phyloP scores from a whole-genome alignment of 2,329 filamentous ascomycete species.

The Aspergillus sp. region DNA sequence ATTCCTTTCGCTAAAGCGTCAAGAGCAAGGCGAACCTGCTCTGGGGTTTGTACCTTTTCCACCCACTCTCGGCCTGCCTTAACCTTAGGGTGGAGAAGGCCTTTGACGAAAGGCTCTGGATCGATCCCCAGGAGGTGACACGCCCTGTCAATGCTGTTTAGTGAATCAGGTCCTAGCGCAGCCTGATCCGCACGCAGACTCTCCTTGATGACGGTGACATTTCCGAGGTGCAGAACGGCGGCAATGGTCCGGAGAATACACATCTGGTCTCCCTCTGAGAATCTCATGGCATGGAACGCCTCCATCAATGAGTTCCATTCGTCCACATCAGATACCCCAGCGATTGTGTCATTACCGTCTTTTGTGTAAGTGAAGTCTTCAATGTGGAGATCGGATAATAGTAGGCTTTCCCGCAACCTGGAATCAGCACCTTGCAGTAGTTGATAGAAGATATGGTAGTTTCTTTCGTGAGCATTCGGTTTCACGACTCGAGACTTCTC shows the following conservation, averaged over 20 bases:
- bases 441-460: slow-evolving; percentile 98
- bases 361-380: slow-evolving; percentile 89
- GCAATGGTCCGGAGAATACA: slow-evolving; percentile 84
- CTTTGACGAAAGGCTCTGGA: slow-evolving; percentile 78
- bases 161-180: slow-evolving; percentile 69
- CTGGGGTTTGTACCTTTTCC: slow-evolving; percentile 94
- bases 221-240: slow-evolving; percentile 88
- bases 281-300: slow-evolving; percentile 91
- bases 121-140: slow-evolving; percentile 82
- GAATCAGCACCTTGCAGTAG: slow-evolving; percentile 77
- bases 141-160: slow-evolving; percentile 69
- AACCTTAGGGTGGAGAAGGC: slow-evolving; percentile 84
- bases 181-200: slow-evolving; percentile 89
- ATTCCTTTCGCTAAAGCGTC: slow-evolving; percentile 95
- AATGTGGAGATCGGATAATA: slow-evolving; percentile 69
- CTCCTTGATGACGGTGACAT: slow-evolving; percentile 84
- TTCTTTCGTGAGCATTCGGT: slow-evolving; percentile 81
- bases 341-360: slow-evolving; percentile 86
- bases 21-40: slow-evolving; percentile 85
- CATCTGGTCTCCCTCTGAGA: slow-evolving; percentile 76
- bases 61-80: slow-evolving; percentile 98
- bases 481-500: slow-evolving; percentile 97
- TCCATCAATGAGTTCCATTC: slow-evolving; percentile 91
- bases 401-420: slow-evolving; percentile 68
- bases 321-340: slow-evolving; percentile 80